These are phyloP conservation scores for Oryza australiensis DNA, from an alignment of 176 grass and related monocot genomes.

Conservation along the genomic window DNA sequence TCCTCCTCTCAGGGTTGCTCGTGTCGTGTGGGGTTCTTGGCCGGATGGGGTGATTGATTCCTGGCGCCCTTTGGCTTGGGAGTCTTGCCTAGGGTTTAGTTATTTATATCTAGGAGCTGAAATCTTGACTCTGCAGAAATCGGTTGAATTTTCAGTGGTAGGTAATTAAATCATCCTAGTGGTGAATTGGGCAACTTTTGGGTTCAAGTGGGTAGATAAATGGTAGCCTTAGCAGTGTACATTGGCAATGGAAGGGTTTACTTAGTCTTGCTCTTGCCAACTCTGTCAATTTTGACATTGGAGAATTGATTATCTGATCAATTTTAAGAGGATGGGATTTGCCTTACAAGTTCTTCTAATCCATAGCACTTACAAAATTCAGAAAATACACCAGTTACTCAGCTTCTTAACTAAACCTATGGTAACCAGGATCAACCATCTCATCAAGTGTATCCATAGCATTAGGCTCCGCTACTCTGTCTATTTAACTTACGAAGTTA, in stretches of 20 bases:
- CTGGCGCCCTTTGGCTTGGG: neutral
- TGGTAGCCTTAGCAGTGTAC: neutral
- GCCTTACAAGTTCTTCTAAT: neutral
- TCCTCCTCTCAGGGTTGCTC: neutral
- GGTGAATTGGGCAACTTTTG: neutral
- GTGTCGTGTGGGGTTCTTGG: neutral
- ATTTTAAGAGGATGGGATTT: neutral
- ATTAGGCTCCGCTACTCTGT: neutral
- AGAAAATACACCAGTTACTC: neutral
- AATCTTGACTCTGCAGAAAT: neutral
- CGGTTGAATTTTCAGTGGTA: neutral
- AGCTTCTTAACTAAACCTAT: neutral
- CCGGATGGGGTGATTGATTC: neutral
- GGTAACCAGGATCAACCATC: neutral
- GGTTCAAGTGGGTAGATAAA: neutral
- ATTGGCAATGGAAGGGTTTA: neutral
- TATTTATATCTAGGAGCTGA: neutral
- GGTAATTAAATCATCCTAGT: neutral
- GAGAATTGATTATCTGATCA: neutral
- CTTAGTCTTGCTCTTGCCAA: neutral
- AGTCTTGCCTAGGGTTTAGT: neutral
- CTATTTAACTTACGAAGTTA: neutral
- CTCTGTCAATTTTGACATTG: slow-evolving; percentile 1
- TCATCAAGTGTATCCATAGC: neutral
- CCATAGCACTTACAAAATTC: neutral